Conservation (phyloP, 805 yeast genomes). For the Zygoascus tannicola region DNA sequence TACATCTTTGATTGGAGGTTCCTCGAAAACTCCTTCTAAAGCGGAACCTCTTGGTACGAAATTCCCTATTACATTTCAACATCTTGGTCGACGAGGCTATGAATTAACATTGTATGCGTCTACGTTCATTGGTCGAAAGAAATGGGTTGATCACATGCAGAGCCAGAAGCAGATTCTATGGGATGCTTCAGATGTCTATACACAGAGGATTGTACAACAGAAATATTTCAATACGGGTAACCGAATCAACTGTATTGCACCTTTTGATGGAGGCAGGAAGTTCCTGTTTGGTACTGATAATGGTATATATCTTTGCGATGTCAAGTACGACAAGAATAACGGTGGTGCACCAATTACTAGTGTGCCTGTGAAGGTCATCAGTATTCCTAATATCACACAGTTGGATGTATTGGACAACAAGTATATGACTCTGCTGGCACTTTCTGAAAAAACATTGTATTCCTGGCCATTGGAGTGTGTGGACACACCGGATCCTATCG, state of each 20-base stretch:
- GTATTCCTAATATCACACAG: slow-evolving; percentile 72
- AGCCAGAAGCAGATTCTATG: slow-evolving; percentile 69
- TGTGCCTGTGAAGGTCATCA: slow-evolving; percentile 60
- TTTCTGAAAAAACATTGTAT: slow-evolving; percentile 72
- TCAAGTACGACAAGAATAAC: slow-evolving; percentile 41
- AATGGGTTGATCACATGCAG: slow-evolving; percentile 69
- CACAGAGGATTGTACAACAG: slow-evolving; percentile 64
- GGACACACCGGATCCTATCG: slow-evolving; percentile 30
- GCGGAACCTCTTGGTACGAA: slow-evolving; percentile 18
- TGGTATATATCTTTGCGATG: slow-evolving; percentile 79
- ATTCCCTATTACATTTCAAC: slow-evolving; percentile 41
- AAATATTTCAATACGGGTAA: slow-evolving; percentile 61
- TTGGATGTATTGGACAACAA: slow-evolving; percentile 79
- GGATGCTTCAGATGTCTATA: slow-evolving; percentile 67
- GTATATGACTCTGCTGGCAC: slow-evolving; percentile 69
- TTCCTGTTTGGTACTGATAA: slow-evolving; percentile 83
- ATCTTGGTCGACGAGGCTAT: slow-evolving; percentile 41
- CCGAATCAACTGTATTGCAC: slow-evolving; percentile 82
- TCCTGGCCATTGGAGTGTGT: slow-evolving; percentile 65
- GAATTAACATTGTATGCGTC: slow-evolving; percentile 35
- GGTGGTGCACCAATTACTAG: slow-evolving; percentile 19
- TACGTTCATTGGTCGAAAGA: slow-evolving; percentile 52
- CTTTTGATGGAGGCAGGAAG: slow-evolving; percentile 90
- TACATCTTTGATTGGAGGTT: slow-evolving; percentile 18
- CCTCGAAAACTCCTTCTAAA: slow-evolving; percentile 1